These are phyloP conservation scores for Gentiana straminea DNA, from an alignment of 257 asterid species.

Conservation along the genomic window DNA sequence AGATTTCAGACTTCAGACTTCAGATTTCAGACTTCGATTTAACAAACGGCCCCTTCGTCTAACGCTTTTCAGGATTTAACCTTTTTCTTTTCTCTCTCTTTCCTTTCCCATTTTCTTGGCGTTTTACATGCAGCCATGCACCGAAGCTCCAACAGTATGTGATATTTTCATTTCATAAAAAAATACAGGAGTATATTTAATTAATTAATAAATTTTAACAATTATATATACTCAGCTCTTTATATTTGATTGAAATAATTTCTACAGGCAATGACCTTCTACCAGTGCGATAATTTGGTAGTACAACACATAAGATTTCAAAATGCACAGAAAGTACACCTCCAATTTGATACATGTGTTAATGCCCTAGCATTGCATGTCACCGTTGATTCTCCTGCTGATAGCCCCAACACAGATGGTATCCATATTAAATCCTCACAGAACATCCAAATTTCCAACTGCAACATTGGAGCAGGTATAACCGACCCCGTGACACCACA, in stretches of 20 bases:
- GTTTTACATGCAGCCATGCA: constrained; percentile 49
- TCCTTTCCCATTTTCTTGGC: neutral
- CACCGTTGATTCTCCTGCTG: constrained; percentile 40
- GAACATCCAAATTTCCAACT: constrained; percentile 37
- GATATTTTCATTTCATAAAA: no score
- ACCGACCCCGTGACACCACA: no score
- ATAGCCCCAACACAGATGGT: constrained; percentile 84
- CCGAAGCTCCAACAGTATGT: constrained; percentile 83
- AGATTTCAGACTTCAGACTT: no score
- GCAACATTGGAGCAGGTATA: constrained; percentile 55
- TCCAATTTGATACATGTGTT: constrained; percentile 36
- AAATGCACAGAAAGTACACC: constrained; percentile 67
- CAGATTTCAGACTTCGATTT: no score
- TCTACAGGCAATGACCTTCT: constrained; percentile 61
- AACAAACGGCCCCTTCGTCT: no score
- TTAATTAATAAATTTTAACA: no score
- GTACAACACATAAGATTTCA: constrained; percentile 35
- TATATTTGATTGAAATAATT: neutral
- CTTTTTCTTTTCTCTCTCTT: neutral
- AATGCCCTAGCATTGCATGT: constrained; percentile 41
- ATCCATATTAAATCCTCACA: constrained; percentile 52
- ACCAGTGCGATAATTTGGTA: constrained; percentile 42
- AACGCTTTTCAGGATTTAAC: neutral
- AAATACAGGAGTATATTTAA: no score
- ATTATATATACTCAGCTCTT: neutral